Percentiles rank a stretch among this genome's conserved stretches.
Conservation (phyloP, 331 rosid species). For the Rhamnella rubrinervis region DNA sequence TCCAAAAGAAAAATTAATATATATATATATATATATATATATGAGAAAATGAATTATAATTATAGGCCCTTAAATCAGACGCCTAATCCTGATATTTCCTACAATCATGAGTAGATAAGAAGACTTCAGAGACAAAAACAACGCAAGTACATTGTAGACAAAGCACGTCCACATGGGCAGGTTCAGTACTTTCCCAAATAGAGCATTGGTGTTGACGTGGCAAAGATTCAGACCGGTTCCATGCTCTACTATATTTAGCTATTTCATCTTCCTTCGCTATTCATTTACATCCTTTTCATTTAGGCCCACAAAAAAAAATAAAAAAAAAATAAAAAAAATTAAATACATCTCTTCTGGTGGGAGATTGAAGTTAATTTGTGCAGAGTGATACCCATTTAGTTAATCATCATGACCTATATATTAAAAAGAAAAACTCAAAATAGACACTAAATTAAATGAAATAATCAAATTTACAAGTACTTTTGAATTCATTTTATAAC, state of each 20-base stretch:
- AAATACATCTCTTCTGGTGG: conserved; percentile 1
- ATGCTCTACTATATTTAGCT: conserved; percentile 31
- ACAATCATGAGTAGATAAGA: too few relatives aligned
- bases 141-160: background rate
- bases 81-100: too few relatives aligned
- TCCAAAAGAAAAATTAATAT: too few relatives aligned
- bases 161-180: conserved; percentile 7
- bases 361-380: background rate
- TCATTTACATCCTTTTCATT: background rate
- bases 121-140: too few relatives aligned
- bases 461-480: background rate
- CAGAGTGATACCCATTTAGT: too few relatives aligned
- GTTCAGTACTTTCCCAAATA: conserved; percentile 18
- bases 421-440: too few relatives aligned
- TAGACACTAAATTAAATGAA: too few relatives aligned
- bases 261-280: conserved; percentile 13
- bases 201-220: conserved; percentile 22
- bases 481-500: background rate
- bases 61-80: too few relatives aligned
- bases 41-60: too few relatives aligned
- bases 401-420: too few relatives aligned
- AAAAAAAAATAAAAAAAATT: background rate
- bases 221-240: conserved; percentile 25
- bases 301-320: background rate
- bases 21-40: too few relatives aligned